Evolutionary conservation across 371 early-diverging fungal genomes (phyloP), one percentile per base, ranked within the genome.

Genomic region (Polyrhizophydium stewartii): DNA sequence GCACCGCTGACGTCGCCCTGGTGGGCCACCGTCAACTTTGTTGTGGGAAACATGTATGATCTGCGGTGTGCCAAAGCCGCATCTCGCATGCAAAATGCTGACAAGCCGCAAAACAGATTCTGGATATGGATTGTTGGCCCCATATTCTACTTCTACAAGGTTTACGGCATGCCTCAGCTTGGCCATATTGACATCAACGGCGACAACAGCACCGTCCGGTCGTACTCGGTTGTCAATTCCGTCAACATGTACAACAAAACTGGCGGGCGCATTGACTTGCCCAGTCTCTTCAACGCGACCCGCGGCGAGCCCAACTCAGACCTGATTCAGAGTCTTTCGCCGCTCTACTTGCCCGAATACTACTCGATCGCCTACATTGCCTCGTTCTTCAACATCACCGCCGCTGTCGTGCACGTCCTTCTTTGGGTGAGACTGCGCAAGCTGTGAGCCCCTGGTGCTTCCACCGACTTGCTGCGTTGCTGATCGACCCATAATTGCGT

Each of bases 181-280:
- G 53, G 35, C 32, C 12, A 53, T 25, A 19, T 53, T 2, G 10
- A n/a, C 7, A 3, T 35, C 10, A 3, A 7, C 32, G 28, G 16
- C 16, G 53, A 25, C 2, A 12, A 12, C 28, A 12, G 31, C 31
- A 22, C 52, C 52, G 7, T 6, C 16, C 30, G 9, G 7, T 9
- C 7, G 5, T 5, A 10, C 24, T 19, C 19, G 24, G 45, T 19
- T n/a, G 19, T 45, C 10, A 19, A 5, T 5, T 45, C 45, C 27
- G 58, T 78, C 1, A 65, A 68, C 27, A 69, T 84, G 33, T 64
- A 70, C 45, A 76, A 70, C 61, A 79, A 80, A 22, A 77, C 75
- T 62, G 87, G 90, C 19, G 70, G 71, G 2, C 38, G 57, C 1
- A 82, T 86, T 74, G 67, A 86, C 62, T 85, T 81, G 37, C 69